Conservation (phyloP, 306 rosid genomes). For the Albizia julibrissin region DNA sequence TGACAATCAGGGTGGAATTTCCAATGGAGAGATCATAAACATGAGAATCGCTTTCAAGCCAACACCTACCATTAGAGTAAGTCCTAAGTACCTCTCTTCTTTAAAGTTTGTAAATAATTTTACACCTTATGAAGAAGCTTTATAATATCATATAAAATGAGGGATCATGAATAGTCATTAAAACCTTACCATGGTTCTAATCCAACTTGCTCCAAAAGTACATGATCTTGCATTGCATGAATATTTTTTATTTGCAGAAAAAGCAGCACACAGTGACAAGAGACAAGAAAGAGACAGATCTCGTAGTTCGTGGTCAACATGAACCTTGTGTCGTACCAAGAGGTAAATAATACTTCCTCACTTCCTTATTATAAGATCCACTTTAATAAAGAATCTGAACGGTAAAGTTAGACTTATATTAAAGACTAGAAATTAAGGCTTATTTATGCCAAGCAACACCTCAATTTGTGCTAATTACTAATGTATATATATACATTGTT, state of each 20-base stretch:
- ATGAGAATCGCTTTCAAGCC: conserved; percentile 97
- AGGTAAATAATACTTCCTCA: conserved; percentile 48
- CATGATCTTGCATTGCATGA: background rate
- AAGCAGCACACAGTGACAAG: conserved; percentile 88
- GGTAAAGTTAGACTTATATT: no score
- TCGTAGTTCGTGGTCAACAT: conserved; percentile 87
- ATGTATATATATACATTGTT: no score
- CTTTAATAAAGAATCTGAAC: no score
- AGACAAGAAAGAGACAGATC: conserved; percentile 74
- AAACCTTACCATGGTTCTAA: background rate
- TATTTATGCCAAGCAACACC: no score
- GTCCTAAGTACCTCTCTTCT: conserved; percentile 31
- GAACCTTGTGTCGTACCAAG: conserved; percentile 97
- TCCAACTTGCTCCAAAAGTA: background rate
- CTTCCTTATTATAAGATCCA: no score
- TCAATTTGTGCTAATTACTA: no score
- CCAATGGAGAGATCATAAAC: conserved; percentile 91
- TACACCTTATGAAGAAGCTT: background rate
- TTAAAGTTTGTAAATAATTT: background rate
- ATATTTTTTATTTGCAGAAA: conserved; percentile 52
- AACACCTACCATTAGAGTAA: conserved; percentile 87
- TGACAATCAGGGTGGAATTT: conserved; percentile 32
- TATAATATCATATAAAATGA: background rate
- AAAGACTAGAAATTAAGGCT: no score
- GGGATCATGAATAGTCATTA: background rate